phyloP scores from a whole-genome alignment of 1,284 basidiomycete genomes.

The Coniophora puteana region DNA sequence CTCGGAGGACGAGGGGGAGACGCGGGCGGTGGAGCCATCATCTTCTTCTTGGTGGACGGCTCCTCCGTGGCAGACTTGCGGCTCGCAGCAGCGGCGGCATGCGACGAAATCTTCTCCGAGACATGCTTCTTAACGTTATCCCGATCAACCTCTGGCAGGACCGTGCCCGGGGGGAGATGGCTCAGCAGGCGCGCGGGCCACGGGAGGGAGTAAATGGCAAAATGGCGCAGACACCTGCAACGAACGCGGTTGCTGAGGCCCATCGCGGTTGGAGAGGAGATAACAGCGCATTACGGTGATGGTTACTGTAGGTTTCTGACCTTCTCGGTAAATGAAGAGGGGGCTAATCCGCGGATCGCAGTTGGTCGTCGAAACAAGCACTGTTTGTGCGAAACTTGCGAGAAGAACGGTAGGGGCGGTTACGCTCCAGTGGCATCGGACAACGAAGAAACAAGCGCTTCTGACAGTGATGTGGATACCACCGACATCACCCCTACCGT shows the following conservation, averaged over 20 bases:
- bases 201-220: constrained; percentile 62
- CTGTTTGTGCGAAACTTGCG: constrained; percentile 90
- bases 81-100: constrained; percentile 46
- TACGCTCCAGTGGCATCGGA: constrained; percentile 70
- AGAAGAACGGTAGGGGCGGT: constrained; percentile 70
- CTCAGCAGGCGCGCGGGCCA: constrained; percentile 65
- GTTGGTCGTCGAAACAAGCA: constrained; percentile 85
- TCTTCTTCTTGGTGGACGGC: constrained; percentile 40
- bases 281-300: constrained; percentile 83
- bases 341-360: constrained; percentile 27
- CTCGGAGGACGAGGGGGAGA: no score
- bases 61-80: constrained; percentile 47
- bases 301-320: constrained; percentile 79
- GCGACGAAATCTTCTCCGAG: constrained; percentile 44
- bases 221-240: constrained; percentile 75
- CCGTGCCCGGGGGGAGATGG: no score
- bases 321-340: no score
- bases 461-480: constrained; percentile 45
- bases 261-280: constrained; percentile 81
- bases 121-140: constrained; percentile 44
- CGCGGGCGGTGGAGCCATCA: constrained; percentile 30
- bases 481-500: constrained; percentile 33
- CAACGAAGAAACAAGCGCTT: no score
- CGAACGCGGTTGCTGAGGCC: constrained; percentile 79
- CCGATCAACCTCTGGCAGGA: constrained; percentile 41